Conservation (phyloP, 2,329 filamentous ascomycete genomes). For the Orbilia ellipsospora region DNA sequence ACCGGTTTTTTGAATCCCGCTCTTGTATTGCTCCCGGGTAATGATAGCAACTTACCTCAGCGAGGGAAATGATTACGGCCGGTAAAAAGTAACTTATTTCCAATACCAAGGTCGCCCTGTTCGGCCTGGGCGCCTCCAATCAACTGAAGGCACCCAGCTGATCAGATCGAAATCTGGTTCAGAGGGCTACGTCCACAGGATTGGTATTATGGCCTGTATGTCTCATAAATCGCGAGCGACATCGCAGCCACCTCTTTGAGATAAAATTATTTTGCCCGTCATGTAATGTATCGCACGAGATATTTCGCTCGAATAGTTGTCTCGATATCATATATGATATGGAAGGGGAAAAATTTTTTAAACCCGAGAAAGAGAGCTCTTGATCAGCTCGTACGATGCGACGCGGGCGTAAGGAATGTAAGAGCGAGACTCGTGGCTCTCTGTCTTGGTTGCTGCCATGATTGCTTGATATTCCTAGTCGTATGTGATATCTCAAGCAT, state of each 20-base stretch:
- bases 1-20: no score
- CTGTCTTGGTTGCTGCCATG: no score
- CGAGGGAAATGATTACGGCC: slow-evolving; percentile 12
- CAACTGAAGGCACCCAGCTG: slow-evolving; percentile 17
- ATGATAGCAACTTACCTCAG: slow-evolving; percentile 32
- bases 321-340: no score
- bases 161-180: slow-evolving; percentile 17
- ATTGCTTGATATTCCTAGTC: no score
- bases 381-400: no score
- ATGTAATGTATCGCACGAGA: slow-evolving; percentile 20
- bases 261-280: no score
- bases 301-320: slow-evolving; percentile 16
- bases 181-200: background rate
- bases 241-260: slow-evolving; percentile 10
- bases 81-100: slow-evolving; percentile 21
- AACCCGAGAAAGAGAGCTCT: no score
- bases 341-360: no score
- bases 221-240: slow-evolving; percentile 49
- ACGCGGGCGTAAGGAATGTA: no score
- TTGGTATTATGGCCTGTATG: slow-evolving; percentile 37
- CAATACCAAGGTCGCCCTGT: slow-evolving; percentile 35
- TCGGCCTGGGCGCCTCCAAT: slow-evolving; percentile 8
- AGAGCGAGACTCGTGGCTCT: no score
- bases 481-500: no score
- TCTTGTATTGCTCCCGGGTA: slow-evolving; percentile 7